A percentile compares a stretch with the other conserved stretches of the same genome.
phyloP scores from a whole-genome alignment of 1,139 yeast species.

The Kluyveromyces sp. region DNA sequence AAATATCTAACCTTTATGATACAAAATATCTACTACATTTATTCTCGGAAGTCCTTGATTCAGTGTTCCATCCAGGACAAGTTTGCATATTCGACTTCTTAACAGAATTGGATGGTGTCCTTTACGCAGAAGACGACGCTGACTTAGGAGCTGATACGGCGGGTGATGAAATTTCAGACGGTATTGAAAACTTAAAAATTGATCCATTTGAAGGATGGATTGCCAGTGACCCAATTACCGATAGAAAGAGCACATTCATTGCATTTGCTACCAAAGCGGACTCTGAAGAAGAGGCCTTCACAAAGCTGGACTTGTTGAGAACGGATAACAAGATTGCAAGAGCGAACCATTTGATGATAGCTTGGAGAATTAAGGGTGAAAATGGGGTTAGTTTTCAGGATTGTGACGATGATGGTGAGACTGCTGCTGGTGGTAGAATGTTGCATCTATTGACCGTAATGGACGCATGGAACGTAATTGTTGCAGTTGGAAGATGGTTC shows the following conservation, averaged over 20 bases:
- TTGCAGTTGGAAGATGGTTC: conserved; percentile 81
- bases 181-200: conserved; percentile 10
- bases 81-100: conserved; percentile 78
- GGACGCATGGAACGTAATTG: conserved; percentile 82
- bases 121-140: conserved; percentile 31
- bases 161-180: conserved; percentile 7
- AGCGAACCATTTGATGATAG: conserved; percentile 76
- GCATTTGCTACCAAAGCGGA: conserved; percentile 61
- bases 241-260: conserved; percentile 79
- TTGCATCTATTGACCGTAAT: conserved; percentile 70
- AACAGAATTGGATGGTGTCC: conserved; percentile 51
- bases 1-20: conserved; percentile 33
- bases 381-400: conserved; percentile 61
- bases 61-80: conserved; percentile 46
- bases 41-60: conserved; percentile 43
- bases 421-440: conserved; percentile 90
- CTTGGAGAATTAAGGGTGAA: conserved; percentile 61
- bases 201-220: conserved; percentile 65
- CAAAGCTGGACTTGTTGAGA: conserved; percentile 43
- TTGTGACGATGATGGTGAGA: conserved; percentile 95
- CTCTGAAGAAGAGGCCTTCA: conserved; percentile 58
- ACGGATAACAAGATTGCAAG: conserved; percentile 59
- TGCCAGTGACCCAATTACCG: conserved; percentile 66
- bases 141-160: conserved; percentile 7
- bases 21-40: conserved; percentile 37